Evolutionary conservation across 768 basidiomycete species (phyloP), one percentile per base, ranked within the genome.

Genomic region (Cantharellus anzutake): DNA sequence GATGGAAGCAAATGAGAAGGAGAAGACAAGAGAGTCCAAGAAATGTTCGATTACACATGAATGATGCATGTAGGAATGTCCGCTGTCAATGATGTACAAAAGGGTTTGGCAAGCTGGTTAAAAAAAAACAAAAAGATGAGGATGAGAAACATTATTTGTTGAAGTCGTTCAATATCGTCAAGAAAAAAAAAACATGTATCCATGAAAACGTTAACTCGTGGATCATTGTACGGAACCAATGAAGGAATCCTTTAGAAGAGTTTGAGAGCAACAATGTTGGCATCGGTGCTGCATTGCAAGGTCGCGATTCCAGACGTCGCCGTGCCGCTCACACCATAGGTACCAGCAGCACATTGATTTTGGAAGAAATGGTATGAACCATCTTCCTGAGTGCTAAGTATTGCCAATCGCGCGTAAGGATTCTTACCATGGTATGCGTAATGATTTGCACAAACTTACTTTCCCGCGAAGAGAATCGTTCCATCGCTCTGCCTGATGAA

Each of bases 241-340:
- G 44, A 29, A 48, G 44, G 29, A 48, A 11, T 11, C 44, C 11
- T 0, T 48, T 48, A 11, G 11, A 48, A 55, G 56, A 57, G 5
- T 5, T 57, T 39, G 56, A 57, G 35, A 42, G 39, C 56, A 37
- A 57, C 40, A 41, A 42, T 35, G 37, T 57, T 5, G 41, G 11
- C 14, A 41, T 40, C 38, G 37, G 5, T 57, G 11, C 16, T 14
- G 56, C 56, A 57, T 5, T 41, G 34, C 39, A 57, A 37, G 16
- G 38, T 11, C 5, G 41, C 56, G 37, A 37, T 14, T 37, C 56
- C 56, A 38, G 5, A 7, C 7, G 65, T 86, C 84, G 60, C 85
- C 75, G 71, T 86, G 84, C 79, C 85, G 82, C 16, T 7, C 39
- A 37, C 5, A 16, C 56, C 56, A 37, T 7, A 57, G 56, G 5